Evolutionary conservation across 108 stramenopile genomes (phyloP).

Genomic region (Cylindrotheca closterium): DNA sequence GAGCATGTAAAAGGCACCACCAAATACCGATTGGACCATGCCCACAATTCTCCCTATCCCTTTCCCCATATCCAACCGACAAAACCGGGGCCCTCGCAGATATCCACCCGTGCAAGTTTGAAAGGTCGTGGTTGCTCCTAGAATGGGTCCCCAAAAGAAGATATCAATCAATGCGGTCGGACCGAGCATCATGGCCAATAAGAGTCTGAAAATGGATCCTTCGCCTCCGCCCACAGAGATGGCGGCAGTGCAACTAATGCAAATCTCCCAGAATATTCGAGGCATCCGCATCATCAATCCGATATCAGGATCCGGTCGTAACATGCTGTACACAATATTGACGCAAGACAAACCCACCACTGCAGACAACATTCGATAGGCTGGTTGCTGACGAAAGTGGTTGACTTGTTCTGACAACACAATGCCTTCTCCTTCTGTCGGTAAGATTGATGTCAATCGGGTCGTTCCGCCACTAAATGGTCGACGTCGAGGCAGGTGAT

Average conservation of each 20-base stretch:
- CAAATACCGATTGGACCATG: neutral
- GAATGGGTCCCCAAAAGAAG: constrained; percentile 8
- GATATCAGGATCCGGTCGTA: neutral
- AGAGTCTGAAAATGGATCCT: neutral
- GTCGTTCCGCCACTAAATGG: too few species aligned
- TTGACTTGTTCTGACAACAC: too few species aligned
- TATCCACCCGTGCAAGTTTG: neutral
- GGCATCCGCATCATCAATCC: constrained; percentile 2
- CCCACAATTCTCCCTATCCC: neutral
- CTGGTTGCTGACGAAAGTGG: neutral
- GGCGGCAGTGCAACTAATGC: neutral
- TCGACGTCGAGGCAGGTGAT: too few species aligned
- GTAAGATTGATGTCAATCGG: neutral
- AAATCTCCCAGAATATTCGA: constrained; percentile 6
- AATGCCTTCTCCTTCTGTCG: neutral
- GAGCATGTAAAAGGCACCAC: constrained; percentile 4
- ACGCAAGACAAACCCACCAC: neutral
- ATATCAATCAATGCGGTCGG: constrained; percentile 6
- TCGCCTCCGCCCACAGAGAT: neutral
- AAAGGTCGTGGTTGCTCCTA: neutral
- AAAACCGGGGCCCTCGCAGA: neutral
- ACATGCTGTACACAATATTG: neutral
- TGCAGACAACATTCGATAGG: neutral
- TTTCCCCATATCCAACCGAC: neutral
- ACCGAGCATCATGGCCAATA: neutral